Evolutionary conservation across 148 eudicot species (phyloP), one percentile per base, ranked within the genome.

Genomic region (Camellia granthamiana): DNA sequence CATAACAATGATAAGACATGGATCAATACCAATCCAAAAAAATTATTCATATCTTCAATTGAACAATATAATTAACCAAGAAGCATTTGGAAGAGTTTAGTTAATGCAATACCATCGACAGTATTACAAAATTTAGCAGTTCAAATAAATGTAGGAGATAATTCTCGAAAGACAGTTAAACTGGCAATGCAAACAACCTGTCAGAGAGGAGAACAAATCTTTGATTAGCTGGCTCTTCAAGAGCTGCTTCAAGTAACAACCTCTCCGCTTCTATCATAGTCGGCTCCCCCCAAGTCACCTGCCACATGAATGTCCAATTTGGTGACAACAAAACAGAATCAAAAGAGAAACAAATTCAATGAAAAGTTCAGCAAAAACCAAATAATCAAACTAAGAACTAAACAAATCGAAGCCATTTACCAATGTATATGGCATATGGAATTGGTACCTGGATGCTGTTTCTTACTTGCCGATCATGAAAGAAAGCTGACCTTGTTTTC

Each of bases 171-270:
- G 47, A 68, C 47, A 68, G 47, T 9, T 8, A 68, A 30, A 68
- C 47, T 47, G 41, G 9, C 6, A 69, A 69, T 12, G 72, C 49
- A 30, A 38, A 38, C 8, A 70, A 70, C 74, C 74, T 44, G 74
- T 70, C 74, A 43, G 54, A 70, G 74, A 70, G 74, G 14, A 70
- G 74, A 70, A 70, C 55, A 70, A 70, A 47, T 70, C 74, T 70
- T 6, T 70, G 74, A 47, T 70, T 70, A 47, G 74, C 74, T 70
- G 19, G 19, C 14, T 70, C 54, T 44, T 16, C 23, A 70, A 70
- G 54, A 3, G 74, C 74, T 13, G 74, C 74, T 10, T 47, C 55
- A 4, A 70, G 55, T 18, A 47, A 47, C 23, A 70, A 47, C 55
- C 74, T 70, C 74, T 70, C 74, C 15, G 74, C 55, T 70, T 47